phyloP scores from a whole-genome alignment of 176 grass and related monocot genomes.

The Carex kokanica region DNA sequence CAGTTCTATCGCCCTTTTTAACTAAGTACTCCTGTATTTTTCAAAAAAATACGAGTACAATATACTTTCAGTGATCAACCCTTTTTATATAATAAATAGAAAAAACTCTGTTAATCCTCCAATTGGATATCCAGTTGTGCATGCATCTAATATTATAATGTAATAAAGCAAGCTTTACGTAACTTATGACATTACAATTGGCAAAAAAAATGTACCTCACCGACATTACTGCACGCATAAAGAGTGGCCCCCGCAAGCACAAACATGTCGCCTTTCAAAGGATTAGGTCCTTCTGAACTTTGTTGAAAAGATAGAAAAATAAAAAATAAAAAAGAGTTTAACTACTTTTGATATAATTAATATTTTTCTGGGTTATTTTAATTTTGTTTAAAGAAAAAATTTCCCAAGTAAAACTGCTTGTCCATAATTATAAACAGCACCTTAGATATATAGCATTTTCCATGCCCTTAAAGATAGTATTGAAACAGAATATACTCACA shows the following conservation, averaged over 20 bases:
- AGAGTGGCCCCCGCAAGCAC: constrained; percentile 66
- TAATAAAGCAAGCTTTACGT: neutral
- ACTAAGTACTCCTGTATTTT: constrained; percentile 69
- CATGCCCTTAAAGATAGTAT: neutral
- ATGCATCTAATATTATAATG: constrained; percentile 10
- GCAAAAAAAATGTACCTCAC: constrained; percentile 46
- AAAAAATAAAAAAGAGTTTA: neutral
- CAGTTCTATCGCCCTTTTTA: constrained; percentile 65
- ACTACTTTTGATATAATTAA: neutral
- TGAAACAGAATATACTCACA: neutral
- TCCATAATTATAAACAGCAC: neutral
- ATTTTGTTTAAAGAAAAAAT: neutral
- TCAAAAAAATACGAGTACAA: neutral
- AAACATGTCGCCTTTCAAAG: constrained; percentile 71
- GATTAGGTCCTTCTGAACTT: constrained; percentile 59
- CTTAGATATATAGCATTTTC: neutral
- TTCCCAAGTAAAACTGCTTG: neutral
- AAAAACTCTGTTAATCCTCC: neutral
- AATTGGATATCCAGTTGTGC: neutral
- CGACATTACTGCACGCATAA: constrained; percentile 75
- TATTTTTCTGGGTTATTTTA: neutral
- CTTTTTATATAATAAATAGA: neutral
- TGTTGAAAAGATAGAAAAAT: neutral
- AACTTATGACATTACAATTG: constrained; percentile 32
- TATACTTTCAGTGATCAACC: neutral